Base-by-base conservation (phyloP, 1,284 basidiomycete genomes). In the Irpex rosettiformis region DNA sequence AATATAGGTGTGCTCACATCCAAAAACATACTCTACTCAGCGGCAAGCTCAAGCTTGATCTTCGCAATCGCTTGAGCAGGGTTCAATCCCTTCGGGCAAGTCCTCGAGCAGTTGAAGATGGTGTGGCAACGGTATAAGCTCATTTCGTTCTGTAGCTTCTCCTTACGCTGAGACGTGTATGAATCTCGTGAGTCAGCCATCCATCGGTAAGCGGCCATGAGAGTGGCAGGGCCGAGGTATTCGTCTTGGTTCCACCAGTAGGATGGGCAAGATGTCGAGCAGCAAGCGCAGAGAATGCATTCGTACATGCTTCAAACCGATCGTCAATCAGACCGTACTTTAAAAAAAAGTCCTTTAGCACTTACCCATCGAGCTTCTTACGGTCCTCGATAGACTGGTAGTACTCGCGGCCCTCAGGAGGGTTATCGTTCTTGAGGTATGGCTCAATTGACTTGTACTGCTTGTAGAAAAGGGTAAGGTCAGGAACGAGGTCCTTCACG, bases 241-340 rank as follows among this genome's bases (percentile, higher is more conserved):
- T 95, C 91, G 72, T 99, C 95, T 79, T 96, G 93, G 79, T 98
- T 98, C 96, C 96, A 98, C 96, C 96, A 98, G 79, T 98, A 98
- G 59, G 83, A 86, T 3, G 94, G 94, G 83, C 96, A 98, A 54
- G 91, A 94, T 0, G 96, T 98, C 49, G 94, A 95, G 80, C 96
- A 98, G 78, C 96, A 96, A 0, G 94, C 94, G 69, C 92, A 94
- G 56, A 94, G 83, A 64, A 94, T 94, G 73, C 93, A 95, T 77
- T 98, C 96, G 79, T 98, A 99, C 79, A 98, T 71, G 55, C 71
- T 71, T 28, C 6, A 47, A 30, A 45, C 4, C 7, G 5, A 16
- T 13, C 8, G 5, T 53, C 27, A 54, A 54, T 49, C 53, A 52
- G 56, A n/a, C n/a, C n/a, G n/a, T n/a, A n/a, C n/a, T n/a, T n/a